Conservation (phyloP, 208 protist genomes). For the Acanthamoeba triangularis region DNA sequence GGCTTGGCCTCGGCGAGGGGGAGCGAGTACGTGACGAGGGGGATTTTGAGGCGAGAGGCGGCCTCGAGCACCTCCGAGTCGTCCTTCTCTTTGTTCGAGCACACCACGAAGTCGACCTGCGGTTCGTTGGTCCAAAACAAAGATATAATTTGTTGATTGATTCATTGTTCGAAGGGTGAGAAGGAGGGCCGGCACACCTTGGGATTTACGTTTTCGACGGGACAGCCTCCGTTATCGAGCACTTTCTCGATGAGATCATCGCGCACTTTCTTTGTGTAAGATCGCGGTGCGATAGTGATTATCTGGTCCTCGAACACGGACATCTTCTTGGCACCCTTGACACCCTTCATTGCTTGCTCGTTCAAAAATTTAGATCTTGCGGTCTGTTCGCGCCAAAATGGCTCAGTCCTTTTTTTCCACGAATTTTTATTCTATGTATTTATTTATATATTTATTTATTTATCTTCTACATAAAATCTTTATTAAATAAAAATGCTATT, state of each 20-base stretch:
- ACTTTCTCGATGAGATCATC: conserved; percentile 38
- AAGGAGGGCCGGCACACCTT: background rate
- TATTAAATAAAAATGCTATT: background rate
- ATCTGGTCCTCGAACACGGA: background rate
- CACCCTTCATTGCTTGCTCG: background rate
- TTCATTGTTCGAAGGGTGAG: background rate
- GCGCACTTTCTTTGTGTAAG: conserved; percentile 71
- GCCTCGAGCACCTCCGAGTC: conserved; percentile 3
- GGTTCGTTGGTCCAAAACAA: background rate
- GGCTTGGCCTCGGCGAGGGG: too few relatives aligned
- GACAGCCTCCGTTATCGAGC: conserved; percentile 3
- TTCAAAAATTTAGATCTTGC: too few relatives aligned
- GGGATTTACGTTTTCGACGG: conserved; percentile 59
- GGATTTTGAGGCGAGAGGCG: background rate
- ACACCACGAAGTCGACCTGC: conserved; percentile 75
- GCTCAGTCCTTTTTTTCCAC: too few relatives aligned
- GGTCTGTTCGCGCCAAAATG: too few relatives aligned
- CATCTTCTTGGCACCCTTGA: background rate
- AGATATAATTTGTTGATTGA: background rate
- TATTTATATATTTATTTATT: background rate
- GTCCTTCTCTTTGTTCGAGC: conserved; percentile 68
- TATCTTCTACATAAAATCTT: background rate
- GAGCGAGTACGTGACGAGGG: conserved; percentile 4
- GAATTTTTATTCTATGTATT: too few relatives aligned
- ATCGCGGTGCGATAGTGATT: conserved; percentile 5